Percentiles rank a stretch among this genome's conserved stretches.
phyloP scores from a whole-genome alignment of 192 early-diverging fungal species.

The Coemansia erecta region DNA sequence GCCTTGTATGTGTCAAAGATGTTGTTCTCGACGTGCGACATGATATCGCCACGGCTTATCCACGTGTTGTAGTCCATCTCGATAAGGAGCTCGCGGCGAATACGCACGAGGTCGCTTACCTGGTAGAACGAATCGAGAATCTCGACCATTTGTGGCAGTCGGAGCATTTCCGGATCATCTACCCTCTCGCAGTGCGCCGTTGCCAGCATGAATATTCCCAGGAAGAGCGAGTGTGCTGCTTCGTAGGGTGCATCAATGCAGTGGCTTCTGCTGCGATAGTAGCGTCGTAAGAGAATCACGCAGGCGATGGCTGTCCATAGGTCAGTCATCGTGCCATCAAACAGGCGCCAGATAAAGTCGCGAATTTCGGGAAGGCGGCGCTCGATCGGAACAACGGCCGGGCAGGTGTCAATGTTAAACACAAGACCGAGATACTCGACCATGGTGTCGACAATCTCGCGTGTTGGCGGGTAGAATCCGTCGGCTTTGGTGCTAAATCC shows the following conservation, averaged over 20 bases:
- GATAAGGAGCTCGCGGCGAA: slow-evolving; percentile 18
- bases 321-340: slow-evolving; percentile 27
- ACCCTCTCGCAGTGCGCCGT: slow-evolving; percentile 13
- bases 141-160: slow-evolving; percentile 5
- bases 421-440: slow-evolving; percentile 28
- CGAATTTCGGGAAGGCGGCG: slow-evolving; percentile 22
- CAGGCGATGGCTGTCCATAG: slow-evolving; percentile 40
- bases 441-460: slow-evolving; percentile 26
- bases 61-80: slow-evolving; percentile 16
- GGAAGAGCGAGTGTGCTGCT: slow-evolving; percentile 36
- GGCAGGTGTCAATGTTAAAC: slow-evolving; percentile 19
- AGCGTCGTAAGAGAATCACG: slow-evolving; percentile 25
- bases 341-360: slow-evolving; percentile 42
- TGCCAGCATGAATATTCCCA: slow-evolving; percentile 37
- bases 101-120: slow-evolving; percentile 13
- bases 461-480: slow-evolving; percentile 21
- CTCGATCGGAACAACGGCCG: slow-evolving; percentile 21
- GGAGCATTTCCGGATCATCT: slow-evolving; percentile 13
- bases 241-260: slow-evolving; percentile 28
- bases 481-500: not conserved
- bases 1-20: slow-evolving; percentile 23
- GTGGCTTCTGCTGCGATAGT: slow-evolving; percentile 1
- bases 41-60: slow-evolving; percentile 18
- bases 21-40: slow-evolving; percentile 18
- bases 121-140: slow-evolving; percentile 25